Percentiles rank a stretch among this genome's conserved stretches.
phyloP scores from a whole-genome alignment of 306 rosid species.

The Vigna reflexopilosa region DNA sequence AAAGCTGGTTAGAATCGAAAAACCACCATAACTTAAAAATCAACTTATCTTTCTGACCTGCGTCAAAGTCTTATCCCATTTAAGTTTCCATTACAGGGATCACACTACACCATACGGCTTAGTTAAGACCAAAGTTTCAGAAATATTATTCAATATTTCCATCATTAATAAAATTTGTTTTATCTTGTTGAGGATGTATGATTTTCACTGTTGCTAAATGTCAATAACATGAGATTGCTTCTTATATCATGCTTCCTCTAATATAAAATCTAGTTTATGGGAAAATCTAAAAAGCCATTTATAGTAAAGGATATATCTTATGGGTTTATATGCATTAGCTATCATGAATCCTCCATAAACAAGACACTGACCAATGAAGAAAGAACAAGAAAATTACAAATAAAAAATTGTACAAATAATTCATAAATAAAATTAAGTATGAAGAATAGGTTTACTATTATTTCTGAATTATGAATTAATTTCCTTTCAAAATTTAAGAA shows the following conservation, averaged over 20 bases:
- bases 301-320: neutral
- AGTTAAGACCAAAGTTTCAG: too few species aligned
- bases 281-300: conserved; percentile 17
- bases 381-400: too few species aligned
- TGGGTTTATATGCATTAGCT: neutral
- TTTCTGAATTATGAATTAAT: conserved; percentile 3
- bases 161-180: neutral
- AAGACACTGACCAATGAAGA: neutral
- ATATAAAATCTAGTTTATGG: neutral
- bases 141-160: conserved; percentile 18
- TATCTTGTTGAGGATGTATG: neutral
- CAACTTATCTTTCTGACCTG: conserved; percentile 13
- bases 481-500: conserved; percentile 27
- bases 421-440: neutral
- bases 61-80: too few species aligned
- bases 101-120: too few species aligned
- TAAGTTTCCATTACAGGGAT: too few species aligned
- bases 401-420: neutral
- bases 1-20: neutral
- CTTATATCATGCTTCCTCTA: conserved; percentile 6
- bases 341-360: neutral
- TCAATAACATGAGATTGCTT: conserved; percentile 2
- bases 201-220: neutral
- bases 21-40: neutral
- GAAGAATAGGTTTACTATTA: neutral